Percentiles rank a stretch among this genome's conserved stretches.
Evolutionary conservation across 2,329 filamentous ascomycete genomes (phyloP).

Genomic region (Waltergamsia citrina): DNA sequence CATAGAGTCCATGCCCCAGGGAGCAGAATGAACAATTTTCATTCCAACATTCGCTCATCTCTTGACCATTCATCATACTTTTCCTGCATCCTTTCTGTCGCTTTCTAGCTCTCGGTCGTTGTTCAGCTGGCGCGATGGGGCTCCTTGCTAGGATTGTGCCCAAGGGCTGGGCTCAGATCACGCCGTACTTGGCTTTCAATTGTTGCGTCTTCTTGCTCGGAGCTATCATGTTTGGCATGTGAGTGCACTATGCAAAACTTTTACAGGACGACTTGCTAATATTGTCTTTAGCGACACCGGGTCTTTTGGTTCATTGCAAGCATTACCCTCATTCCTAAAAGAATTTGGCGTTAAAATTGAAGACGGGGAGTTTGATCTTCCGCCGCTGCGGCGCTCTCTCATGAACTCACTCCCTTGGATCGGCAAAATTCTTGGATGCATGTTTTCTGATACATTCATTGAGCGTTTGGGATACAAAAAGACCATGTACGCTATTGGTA

Average conservation of each 20-base stretch:
- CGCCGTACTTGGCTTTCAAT: slow-evolving; percentile 4
- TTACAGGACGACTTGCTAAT: too few relatives aligned
- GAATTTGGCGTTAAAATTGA: slow-evolving; percentile 1
- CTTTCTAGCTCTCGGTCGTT: neutral
- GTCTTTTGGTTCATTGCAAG: slow-evolving; percentile 4
- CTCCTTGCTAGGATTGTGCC: slow-evolving; percentile 2
- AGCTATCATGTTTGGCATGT: slow-evolving; percentile 5
- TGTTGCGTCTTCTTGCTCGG: slow-evolving; percentile 1
- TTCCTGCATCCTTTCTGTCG: neutral
- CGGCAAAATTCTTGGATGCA: slow-evolving; percentile 3
- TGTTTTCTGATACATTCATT: slow-evolving; percentile 3
- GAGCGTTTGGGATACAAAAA: slow-evolving; percentile 3
- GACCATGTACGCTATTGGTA: slow-evolving; percentile 2
- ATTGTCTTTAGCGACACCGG: slow-evolving; percentile 3
- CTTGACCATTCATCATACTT: too few relatives aligned
- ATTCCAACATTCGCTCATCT: neutral
- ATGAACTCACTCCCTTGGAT: slow-evolving; percentile 5
- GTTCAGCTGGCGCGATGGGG: neutral
- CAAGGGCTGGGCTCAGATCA: slow-evolving; percentile 1
- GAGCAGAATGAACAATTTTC: neutral
- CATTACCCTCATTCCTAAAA: slow-evolving; percentile 2
- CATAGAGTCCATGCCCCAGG: neutral
- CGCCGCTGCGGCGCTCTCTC: neutral
- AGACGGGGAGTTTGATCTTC: neutral
- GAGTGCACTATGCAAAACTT: too few relatives aligned